Base-by-base conservation (phyloP, 768 basidiomycete genomes). In the Hypholoma fasciculare region DNA sequence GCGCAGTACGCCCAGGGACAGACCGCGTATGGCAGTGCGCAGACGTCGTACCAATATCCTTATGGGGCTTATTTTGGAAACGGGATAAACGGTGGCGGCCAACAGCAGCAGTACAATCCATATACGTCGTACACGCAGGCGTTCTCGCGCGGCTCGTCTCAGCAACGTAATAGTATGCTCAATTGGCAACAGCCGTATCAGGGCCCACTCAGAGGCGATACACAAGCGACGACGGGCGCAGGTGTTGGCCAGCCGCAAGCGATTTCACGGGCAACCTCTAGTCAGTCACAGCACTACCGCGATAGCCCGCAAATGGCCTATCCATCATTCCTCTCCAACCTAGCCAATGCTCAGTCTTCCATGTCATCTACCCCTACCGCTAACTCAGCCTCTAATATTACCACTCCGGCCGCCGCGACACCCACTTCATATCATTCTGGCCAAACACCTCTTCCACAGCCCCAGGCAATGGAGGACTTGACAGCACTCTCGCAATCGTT, bases 111-210 rank as follows among this genome's bases (percentile, higher is more conserved):
- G 14, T 70, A 67, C 40, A 69, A 65, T 38, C 59, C 64, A 1
- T 68, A 66, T 38, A n/a, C 63, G 8, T 69, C 63, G 7, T 70
- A 65, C 63, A 55, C 67, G 12, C 70, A 71, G 48, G 52, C 60
- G 12, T 74, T 72, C 51, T 50, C 52, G 34, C 65, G 66, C 37
- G 52, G 42, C 16, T 26, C 40, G 27, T 37, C 52, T 16, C 63
- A 70, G 20, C 30, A 34, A 34, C 65, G 60, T 40, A 51, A 59
- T 43, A 64, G 64, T 13, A 44, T 49, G 43, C 70, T 71, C 47
- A 62, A 68, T 54, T 74, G 73, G 76, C 76, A 74, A 63, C 74
- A 71, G 44, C 63, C 71, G 39, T 71, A 70, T 62, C 69, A 71
- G 50, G 71, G 68, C 34, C 69, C 70, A 26, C 52, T 39, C 11